These are phyloP conservation scores for Mucuna pruriens DNA, from an alignment of 306 rosid species.

Conservation along the genomic window DNA sequence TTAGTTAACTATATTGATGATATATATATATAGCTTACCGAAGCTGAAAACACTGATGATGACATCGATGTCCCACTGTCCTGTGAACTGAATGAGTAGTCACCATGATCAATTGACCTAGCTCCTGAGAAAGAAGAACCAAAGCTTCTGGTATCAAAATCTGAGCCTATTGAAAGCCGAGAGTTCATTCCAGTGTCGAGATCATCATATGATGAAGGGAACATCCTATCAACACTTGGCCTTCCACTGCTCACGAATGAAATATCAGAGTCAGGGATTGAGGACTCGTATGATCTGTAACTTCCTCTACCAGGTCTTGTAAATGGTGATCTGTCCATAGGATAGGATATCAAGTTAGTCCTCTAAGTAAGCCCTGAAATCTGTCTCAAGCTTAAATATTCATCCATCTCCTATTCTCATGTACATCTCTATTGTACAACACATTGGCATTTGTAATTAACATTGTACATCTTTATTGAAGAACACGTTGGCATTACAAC, in stretches of 20 bases:
- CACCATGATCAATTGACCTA: slow-evolving; percentile 51
- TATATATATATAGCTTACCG: slow-evolving; percentile 40
- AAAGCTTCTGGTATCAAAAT: slow-evolving; percentile 51
- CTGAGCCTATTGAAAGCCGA: slow-evolving; percentile 55
- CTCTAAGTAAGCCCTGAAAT: background rate
- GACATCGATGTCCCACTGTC: slow-evolving; percentile 47
- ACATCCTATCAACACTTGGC: slow-evolving; percentile 58
- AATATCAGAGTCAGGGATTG: slow-evolving; percentile 59
- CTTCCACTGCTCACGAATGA: slow-evolving; percentile 76
- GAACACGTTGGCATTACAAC: too few species aligned
- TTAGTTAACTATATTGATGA: background rate
- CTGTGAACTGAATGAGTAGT: slow-evolving; percentile 48
- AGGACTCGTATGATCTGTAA: slow-evolving; percentile 52
- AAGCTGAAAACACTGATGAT: slow-evolving; percentile 35
- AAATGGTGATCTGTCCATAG: slow-evolving; percentile 75
- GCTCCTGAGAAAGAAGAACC: slow-evolving; percentile 52
- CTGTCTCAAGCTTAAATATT: background rate
- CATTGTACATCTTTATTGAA: too few species aligned
- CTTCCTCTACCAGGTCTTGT: slow-evolving; percentile 44
- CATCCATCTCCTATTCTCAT: slow-evolving; percentile 12
- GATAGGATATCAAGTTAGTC: slow-evolving; percentile 36
- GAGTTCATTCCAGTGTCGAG: slow-evolving; percentile 43
- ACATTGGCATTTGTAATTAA: slow-evolving; percentile 2
- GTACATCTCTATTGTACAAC: background rate
- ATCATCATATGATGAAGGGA: slow-evolving; percentile 50